phyloP scores from a whole-genome alignment of 257 asterid species.

The Capsicum chinense region DNA sequence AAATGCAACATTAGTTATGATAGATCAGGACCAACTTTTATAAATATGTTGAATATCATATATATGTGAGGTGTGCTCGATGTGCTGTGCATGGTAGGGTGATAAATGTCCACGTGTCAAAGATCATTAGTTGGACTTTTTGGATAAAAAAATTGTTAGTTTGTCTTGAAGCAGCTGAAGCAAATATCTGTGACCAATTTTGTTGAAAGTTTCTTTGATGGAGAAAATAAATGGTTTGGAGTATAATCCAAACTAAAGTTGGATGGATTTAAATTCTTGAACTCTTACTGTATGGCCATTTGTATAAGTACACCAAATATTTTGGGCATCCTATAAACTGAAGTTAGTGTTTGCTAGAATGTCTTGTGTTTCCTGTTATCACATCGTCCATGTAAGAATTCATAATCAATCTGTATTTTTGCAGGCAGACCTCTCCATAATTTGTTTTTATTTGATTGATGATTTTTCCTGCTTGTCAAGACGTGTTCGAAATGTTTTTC shows the following conservation, averaged over 20 bases:
- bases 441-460: neutral
- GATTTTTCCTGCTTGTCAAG: conserved; percentile 9
- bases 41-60: conserved; percentile 13
- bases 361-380: neutral
- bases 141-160: neutral
- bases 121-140: conserved; percentile 16
- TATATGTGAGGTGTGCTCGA: conserved; percentile 4
- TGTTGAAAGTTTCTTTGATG: neutral
- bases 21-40: conserved; percentile 2
- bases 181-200: conserved; percentile 15
- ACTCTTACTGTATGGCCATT: neutral
- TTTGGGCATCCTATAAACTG: neutral
- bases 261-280: conserved; percentile 14
- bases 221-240: conserved; percentile 11
- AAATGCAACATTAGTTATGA: conserved; percentile 25
- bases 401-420: neutral
- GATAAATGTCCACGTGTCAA: neutral
- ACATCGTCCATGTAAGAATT: neutral
- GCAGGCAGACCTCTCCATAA: neutral
- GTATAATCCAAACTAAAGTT: neutral
- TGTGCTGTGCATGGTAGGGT: neutral
- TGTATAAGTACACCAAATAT: neutral
- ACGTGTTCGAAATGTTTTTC: conserved; percentile 34
- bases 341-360: neutral
- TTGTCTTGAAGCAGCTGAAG: conserved; percentile 1